Conservation (phyloP, 106 monocot species). For the Dendrobium nobile region DNA sequence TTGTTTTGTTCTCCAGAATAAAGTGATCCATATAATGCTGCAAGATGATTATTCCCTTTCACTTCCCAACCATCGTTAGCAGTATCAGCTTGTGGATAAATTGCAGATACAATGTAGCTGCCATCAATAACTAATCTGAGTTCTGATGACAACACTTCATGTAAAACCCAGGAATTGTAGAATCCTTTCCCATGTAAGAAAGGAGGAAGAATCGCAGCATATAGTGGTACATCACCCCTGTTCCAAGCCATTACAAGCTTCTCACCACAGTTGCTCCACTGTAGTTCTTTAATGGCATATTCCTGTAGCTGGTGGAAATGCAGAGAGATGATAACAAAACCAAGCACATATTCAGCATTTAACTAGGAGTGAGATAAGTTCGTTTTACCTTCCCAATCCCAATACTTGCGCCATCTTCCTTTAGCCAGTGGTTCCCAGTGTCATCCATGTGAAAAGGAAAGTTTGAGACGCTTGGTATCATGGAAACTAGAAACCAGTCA, state of each 20-base stretch:
- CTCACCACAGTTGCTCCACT: slow-evolving; percentile 25
- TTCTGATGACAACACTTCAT: slow-evolving; percentile 67
- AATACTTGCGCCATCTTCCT: slow-evolving; percentile 34
- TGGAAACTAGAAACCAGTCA: slow-evolving; percentile 81
- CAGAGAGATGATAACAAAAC: background rate
- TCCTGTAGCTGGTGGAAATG: slow-evolving; percentile 55
- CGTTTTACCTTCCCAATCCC: slow-evolving; percentile 49
- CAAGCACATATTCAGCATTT: background rate
- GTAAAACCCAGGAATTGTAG: slow-evolving; percentile 69
- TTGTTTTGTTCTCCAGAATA: slow-evolving; percentile 21
- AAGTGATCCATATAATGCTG: slow-evolving; percentile 77
- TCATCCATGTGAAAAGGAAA: slow-evolving; percentile 51
- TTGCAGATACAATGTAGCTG: slow-evolving; percentile 31
- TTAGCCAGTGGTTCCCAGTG: slow-evolving; percentile 38
- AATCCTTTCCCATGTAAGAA: slow-evolving; percentile 66
- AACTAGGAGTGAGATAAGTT: background rate
- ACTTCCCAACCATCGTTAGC: slow-evolving; percentile 38
- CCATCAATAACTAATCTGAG: slow-evolving; percentile 78
- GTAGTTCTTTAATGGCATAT: slow-evolving; percentile 21
- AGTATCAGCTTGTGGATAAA: slow-evolving; percentile 27
- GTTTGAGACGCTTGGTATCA: slow-evolving; percentile 26
- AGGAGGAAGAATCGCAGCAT: slow-evolving; percentile 66
- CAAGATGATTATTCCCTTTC: slow-evolving; percentile 51
- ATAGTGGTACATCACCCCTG: slow-evolving; percentile 39
- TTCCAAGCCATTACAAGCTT: slow-evolving; percentile 85